Evolutionary conservation across 2,329 filamentous ascomycete genomes (phyloP), one percentile per base, ranked within the genome.

Genomic region (Aspergillus sp.): DNA sequence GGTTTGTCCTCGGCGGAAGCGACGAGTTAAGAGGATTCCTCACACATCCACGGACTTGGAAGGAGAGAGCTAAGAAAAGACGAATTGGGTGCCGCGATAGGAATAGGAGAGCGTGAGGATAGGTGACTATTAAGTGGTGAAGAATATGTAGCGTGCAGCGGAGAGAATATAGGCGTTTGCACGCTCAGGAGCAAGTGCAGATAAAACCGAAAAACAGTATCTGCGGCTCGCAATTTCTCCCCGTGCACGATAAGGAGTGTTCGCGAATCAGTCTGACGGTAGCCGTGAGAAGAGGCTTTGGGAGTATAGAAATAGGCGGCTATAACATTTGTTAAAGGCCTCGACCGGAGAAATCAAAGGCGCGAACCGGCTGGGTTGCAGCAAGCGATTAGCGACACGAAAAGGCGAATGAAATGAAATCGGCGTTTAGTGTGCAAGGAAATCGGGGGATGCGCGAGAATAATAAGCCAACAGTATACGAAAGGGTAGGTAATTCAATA

Each of bases 1-100:
- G 59, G 33, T 34, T 66, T 65, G 62, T 63, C 59, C 64, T 64
- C 63, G 61, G 65, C 65, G 63, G 68, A 66, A 65, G 65, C 65
- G 62, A 69, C 59, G 52, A 24, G 24, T 58, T 48, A 54, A 46
- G 45, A 37, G 49, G 47, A 61, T 61, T 62, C 65, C 64, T 63
- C 66, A 70, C 70, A 67, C 71, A 68, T 71, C 68, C 71, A 72
- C 68, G 63, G 66, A 66, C 59, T 67, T 62, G 60, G 51, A 60
- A 63, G 54, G 59, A 63, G 50, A 50, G 24, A 60, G 46, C 58
- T 60, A 64, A 65, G 62, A 57, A 58, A 68, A 61, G 37, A 64
- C 54, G 66, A 66, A 62, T 63, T 60, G 68, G 66, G 68, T 66
- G 62, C 65, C 59, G 66, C 15, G 4, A 61, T 65, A 59, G 59